Evolutionary conservation across 495 filamentous ascomycete species (phyloP), one percentile per base, ranked within the genome.

Genomic region (Aspergillus ostianus): DNA sequence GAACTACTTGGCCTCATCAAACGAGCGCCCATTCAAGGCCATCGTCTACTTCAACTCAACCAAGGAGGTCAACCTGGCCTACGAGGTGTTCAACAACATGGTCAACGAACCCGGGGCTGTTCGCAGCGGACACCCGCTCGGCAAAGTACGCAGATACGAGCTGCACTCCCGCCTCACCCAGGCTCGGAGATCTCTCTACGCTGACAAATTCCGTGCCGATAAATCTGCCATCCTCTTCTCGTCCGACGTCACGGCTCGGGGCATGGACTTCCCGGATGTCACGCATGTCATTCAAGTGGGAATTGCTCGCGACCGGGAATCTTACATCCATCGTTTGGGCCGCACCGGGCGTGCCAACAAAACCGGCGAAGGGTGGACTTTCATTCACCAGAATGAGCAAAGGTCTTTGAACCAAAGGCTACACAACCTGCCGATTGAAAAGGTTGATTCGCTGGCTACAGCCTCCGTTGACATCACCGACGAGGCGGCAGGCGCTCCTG

Each of bases 241-340:
- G 1, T 92, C 92, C 5, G 94, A 98, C 72, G 93, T 98, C 26
- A 94, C 93, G 1, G 91, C 94, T 15, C 87, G 94, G 69, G 94
- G 94, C 65, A 88, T 92, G 85, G 88, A 92, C 68, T 90, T 90
- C 69, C 87, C 87, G 2, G 81, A 82, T 50, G 87, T 90, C 36
- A 87, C 85, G 44, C 85, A 89, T 58, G 86, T 92, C 62, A 81
- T 92, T 55, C 89, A 92, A 67, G 69, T 87, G 7, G 87, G 88
- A 29, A 62, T 85, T 19, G 87, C 89, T 10, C 67, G 78, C 2
- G 79, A 80, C 53, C 78, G 80, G 23, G 85, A 89, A 61, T 83
- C 86, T 47, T 92, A 92, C 72, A 81, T 91, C 56, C 89, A 92
- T 66, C 87, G 89, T 23, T 76, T 90, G 7, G 89, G 89, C 18